These are phyloP conservation scores for Tulasnella sp. DNA, from an alignment of 768 basidiomycete genomes.

Conservation along the genomic window DNA sequence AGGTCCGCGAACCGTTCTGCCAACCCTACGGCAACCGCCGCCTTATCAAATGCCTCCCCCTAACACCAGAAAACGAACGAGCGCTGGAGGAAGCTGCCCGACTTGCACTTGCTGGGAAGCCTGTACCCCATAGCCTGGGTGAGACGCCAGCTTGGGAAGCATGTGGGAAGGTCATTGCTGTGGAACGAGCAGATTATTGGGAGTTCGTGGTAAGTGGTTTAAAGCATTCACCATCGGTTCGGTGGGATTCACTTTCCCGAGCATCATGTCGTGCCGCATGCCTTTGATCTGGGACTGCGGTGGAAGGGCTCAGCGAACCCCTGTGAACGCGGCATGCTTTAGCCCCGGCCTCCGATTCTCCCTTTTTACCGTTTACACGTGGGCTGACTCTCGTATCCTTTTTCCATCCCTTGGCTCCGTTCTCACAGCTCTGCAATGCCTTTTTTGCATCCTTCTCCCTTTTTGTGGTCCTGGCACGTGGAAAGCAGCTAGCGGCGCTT, in stretches of 20 bases:
- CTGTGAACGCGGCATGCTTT: background rate
- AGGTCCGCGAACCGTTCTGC: slow-evolving; percentile 86
- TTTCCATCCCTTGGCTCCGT: background rate
- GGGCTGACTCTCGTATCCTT: background rate
- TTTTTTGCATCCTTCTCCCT: slow-evolving; percentile 61
- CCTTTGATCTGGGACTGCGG: background rate
- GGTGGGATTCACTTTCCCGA: background rate
- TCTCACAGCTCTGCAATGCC: slow-evolving; percentile 44
- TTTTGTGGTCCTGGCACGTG: slow-evolving; percentile 57
- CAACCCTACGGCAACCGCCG: slow-evolving; percentile 93
- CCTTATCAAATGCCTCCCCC: slow-evolving; percentile 65
- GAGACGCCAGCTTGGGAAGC: slow-evolving; percentile 81
- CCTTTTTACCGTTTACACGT: background rate
- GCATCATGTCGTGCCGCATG: background rate
- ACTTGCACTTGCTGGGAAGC: slow-evolving; percentile 8
- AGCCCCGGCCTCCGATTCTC: background rate
- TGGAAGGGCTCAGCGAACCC: background rate
- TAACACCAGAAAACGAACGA: slow-evolving; percentile 22
- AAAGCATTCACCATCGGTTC: background rate
- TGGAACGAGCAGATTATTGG: slow-evolving; percentile 80
- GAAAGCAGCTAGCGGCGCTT: slow-evolving; percentile 56
- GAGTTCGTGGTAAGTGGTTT: slow-evolving; percentile 70
- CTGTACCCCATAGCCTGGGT: slow-evolving; percentile 23
- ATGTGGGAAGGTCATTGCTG: slow-evolving; percentile 74
- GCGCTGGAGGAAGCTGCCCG: slow-evolving; percentile 12